Conservation (phyloP, 345 rosid genomes). For the Salix purpurea region DNA sequence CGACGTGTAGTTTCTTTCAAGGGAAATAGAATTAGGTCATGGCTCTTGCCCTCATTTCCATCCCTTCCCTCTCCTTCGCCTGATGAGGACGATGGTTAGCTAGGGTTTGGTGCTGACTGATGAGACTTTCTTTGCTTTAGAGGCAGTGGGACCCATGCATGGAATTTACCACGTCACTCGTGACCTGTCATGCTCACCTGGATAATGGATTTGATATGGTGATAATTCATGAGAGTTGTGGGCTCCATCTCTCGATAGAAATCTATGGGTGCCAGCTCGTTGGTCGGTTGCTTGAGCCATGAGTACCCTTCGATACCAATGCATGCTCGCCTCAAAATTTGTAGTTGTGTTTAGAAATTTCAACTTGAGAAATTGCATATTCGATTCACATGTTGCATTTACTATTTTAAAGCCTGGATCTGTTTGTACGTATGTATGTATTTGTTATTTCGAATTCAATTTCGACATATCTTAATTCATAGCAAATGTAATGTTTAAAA, state of each 20-base stretch:
- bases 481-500: neutral
- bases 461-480: neutral
- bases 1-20: neutral
- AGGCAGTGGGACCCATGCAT: neutral
- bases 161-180: neutral
- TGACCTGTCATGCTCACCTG: neutral
- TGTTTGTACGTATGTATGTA: neutral
- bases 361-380: neutral
- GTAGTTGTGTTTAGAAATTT: neutral
- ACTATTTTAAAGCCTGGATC: neutral
- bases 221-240: neutral
- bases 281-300: neutral
- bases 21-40: neutral
- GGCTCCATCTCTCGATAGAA: neutral
- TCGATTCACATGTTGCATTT: neutral
- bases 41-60: neutral
- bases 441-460: neutral
- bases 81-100: neutral
- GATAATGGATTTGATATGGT: neutral
- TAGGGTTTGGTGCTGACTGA: neutral
- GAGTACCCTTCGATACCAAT: neutral
- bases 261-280: neutral
- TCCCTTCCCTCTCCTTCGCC: neutral
- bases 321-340: neutral
- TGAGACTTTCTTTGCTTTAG: neutral